phyloP scores from a whole-genome alignment of 2,329 filamentous ascomycete species.

The Clonostachys sp. region DNA sequence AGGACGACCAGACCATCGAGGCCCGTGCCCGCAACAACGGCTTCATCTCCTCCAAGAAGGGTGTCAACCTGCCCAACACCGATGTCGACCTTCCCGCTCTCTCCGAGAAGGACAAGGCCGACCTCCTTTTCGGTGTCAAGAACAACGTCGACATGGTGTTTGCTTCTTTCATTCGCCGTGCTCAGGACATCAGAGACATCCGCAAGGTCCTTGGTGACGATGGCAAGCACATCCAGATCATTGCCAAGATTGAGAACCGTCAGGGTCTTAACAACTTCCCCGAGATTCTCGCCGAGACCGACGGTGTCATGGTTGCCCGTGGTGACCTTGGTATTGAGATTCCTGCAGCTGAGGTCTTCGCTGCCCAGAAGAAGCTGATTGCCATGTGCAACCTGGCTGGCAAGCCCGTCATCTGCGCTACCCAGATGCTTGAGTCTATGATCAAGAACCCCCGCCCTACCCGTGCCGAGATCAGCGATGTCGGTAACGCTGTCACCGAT shows the following conservation, averaged over 20 bases:
- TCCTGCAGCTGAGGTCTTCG: constrained; percentile 95
- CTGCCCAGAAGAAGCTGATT: constrained; percentile 99
- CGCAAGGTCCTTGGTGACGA: constrained; percentile 86
- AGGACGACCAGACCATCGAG: constrained; percentile 84
- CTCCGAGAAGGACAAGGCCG: constrained; percentile 95
- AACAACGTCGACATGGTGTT: constrained; percentile 99
- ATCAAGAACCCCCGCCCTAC: constrained; percentile 99
- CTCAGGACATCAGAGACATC: constrained; percentile 89
- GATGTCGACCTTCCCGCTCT: constrained; percentile 96
- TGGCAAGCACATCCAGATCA: constrained; percentile 97
- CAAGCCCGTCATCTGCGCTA: constrained; percentile 98
- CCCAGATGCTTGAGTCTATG: constrained; percentile 99
- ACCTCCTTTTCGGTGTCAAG: constrained; percentile 94
- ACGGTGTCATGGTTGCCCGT: constrained; percentile 99
- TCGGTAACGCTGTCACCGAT: constrained; percentile 96
- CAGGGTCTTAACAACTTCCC: constrained; percentile 99
- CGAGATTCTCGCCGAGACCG: constrained; percentile 92
- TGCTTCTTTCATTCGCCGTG: constrained; percentile 94
- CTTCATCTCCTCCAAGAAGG: constrained; percentile 98
- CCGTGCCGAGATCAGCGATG: constrained; percentile 96
- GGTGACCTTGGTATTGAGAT: constrained; percentile 97
- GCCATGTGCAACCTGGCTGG: constrained; percentile 99
- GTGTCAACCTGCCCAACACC: constrained; percentile 97
- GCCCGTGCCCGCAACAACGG: constrained; percentile 93
- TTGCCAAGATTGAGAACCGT: constrained; percentile 99